Base-by-base conservation (phyloP, 2,329 filamentous ascomycete genomes). In the Ceratocystis alfenasii region DNA sequence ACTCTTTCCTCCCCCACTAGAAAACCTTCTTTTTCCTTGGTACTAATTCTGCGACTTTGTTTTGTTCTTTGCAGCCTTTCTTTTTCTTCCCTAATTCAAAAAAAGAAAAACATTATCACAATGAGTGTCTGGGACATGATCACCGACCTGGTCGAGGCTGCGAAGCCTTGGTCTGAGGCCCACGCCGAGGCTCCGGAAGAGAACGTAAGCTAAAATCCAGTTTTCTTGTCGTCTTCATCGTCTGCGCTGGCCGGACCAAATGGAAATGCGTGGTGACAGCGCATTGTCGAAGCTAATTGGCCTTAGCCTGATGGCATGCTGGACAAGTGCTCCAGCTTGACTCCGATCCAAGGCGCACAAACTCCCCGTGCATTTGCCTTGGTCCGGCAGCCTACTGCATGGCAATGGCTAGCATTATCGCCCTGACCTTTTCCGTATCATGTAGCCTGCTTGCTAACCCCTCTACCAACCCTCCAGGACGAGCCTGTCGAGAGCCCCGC, bases 91-190 rank as follows among this genome's bases (percentile, higher is more conserved):
- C 59, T 57, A 44, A 25, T 66, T 57, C 41, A 36, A 41, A 64
- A 44, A 60, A 62, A 62, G 46, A 50, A 30, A 63, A 59, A 25
- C 3, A 36, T 55, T 17, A 73, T 75, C 78, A 76, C 75, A 76
- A 87, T 87, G 84, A 84, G 83, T 78, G 80, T 87, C 78, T 86
- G 83, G 82, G 83, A 86, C 76, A 77, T 80, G 71, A 80, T 85
- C 73, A 80, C 79, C 73, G 84, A 87, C 74, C 78, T 87, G 74
- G 77, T 85, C 73, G 83, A 86, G 77, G 83, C 83, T 69, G 83
- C 81, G 71, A 79, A 81, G 77, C 84, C 84, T 74, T 87, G 84
- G 84, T 79, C 78, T 74, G 80, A 80, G 70, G 83, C 80, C 71
- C 81, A 87, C 75, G 84, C 84, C 71, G 84, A 87, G 77, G 83